These are phyloP conservation scores for Pyrrhoderma noxium DNA, from an alignment of 1,284 basidiomycete genomes.

Conservation along the genomic window DNA sequence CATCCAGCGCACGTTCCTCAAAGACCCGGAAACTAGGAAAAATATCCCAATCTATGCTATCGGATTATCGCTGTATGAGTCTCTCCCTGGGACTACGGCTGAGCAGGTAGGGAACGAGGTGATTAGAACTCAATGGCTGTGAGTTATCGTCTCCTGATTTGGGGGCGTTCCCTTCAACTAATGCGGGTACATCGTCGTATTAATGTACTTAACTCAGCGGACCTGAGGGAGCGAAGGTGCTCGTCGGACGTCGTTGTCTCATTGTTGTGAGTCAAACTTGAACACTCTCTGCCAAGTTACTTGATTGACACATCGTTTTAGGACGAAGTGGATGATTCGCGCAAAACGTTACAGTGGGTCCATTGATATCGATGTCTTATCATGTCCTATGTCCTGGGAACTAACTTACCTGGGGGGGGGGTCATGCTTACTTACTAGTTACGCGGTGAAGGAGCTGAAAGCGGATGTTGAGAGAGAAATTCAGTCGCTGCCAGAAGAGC, in stretches of 20 bases:
- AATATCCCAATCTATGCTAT: conserved; percentile 90
- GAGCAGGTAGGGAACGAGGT: conserved; percentile 82
- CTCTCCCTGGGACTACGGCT: conserved; percentile 64
- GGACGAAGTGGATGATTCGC: conserved; percentile 94
- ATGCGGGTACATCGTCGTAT: too few species aligned
- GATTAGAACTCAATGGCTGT: conserved; percentile 90
- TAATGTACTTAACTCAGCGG: conserved; percentile 44
- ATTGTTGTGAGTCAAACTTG: conserved; percentile 64
- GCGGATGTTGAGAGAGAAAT: conserved; percentile 81
- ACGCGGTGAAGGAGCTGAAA: conserved; percentile 80
- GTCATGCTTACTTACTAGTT: conserved; percentile 41
- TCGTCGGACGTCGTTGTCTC: conserved; percentile 74
- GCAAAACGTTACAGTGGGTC: conserved; percentile 77
- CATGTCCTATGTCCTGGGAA: conserved; percentile 6
- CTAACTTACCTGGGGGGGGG: too few species aligned
- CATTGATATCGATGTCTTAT: background rate
- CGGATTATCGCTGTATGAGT: conserved; percentile 88
- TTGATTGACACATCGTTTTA: conserved; percentile 27
- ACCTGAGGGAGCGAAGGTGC: conserved; percentile 54
- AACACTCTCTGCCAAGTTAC: conserved; percentile 9
- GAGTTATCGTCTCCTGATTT: conserved; percentile 36
- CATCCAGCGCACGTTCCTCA: conserved; percentile 75
- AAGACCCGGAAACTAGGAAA: conserved; percentile 62
- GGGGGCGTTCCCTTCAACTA: too few species aligned
- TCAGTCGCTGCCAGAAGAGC: conserved; percentile 50